A percentile compares a stretch with the other conserved stretches of the same genome.
Evolutionary conservation across 1,139 yeast species (phyloP).

Genomic region (Taiozyma sp.): DNA sequence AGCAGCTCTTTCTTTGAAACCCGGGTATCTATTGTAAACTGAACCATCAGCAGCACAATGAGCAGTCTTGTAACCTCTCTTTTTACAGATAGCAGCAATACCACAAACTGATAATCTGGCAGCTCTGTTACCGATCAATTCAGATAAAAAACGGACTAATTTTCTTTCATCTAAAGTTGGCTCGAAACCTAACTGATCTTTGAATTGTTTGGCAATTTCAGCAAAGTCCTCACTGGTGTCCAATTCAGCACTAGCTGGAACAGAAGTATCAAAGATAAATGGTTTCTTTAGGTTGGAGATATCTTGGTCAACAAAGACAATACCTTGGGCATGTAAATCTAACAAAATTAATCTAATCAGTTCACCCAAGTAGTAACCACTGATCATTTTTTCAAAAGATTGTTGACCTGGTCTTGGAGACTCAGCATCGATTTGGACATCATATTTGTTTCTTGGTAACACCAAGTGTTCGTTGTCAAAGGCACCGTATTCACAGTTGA

Average conservation of each 20-base stretch:
- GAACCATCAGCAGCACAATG: constrained; percentile 98
- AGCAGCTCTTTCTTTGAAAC: constrained; percentile 85
- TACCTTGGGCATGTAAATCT: constrained; percentile 61
- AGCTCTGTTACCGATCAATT: constrained; percentile 85
- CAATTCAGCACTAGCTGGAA: constrained; percentile 80
- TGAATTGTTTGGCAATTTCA: constrained; percentile 67
- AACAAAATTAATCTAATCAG: constrained; percentile 73
- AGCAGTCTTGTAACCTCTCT: constrained; percentile 71
- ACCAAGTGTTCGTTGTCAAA: constrained; percentile 84
- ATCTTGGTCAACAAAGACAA: constrained; percentile 67
- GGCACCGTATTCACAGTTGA: constrained; percentile 98
- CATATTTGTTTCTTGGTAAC: constrained; percentile 89
- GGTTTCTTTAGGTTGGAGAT: constrained; percentile 50
- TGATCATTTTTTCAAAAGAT: constrained; percentile 93
- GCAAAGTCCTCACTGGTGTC: constrained; percentile 79
- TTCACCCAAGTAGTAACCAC: constrained; percentile 96
- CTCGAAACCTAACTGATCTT: constrained; percentile 47
- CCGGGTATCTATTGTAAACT: constrained; percentile 89
- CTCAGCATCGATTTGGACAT: constrained; percentile 68
- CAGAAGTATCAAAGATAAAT: constrained; percentile 82
- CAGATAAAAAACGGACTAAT: constrained; percentile 77
- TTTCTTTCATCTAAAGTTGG: constrained; percentile 79
- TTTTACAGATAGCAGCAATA: constrained; percentile 88
- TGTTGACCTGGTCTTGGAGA: constrained; percentile 98
- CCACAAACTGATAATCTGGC: constrained; percentile 94